Percentiles rank a stretch among this genome's conserved stretches.
Conservation (phyloP, 2,329 filamentous ascomycete species). For the Bipolaris gigantea region DNA sequence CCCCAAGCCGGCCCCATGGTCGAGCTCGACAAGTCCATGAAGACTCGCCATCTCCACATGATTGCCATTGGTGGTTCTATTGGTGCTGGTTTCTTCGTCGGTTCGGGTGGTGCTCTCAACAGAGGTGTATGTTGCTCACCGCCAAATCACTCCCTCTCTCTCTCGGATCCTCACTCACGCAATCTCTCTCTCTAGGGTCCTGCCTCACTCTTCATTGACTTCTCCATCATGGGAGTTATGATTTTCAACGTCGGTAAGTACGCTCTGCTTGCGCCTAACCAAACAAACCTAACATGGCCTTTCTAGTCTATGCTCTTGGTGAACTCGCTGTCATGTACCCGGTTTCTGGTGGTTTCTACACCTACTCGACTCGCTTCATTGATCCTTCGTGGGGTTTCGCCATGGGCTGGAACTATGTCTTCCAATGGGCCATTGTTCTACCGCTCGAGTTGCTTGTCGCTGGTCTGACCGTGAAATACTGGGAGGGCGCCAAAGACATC, state of each 20-base stretch:
- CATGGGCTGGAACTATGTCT: constrained; percentile 45
- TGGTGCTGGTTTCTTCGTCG: constrained; percentile 65
- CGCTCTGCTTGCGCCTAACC: neutral
- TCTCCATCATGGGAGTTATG: constrained; percentile 46
- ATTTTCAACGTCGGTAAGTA: constrained; percentile 45
- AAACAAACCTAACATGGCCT: constrained; percentile 43
- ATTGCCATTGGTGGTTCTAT: constrained; percentile 65
- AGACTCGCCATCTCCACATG: constrained; percentile 63
- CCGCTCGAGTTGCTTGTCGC: constrained; percentile 47
- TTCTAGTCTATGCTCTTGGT: constrained; percentile 53
- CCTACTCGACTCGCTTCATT: constrained; percentile 53
- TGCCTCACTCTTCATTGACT: constrained; percentile 43
- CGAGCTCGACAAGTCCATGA: constrained; percentile 51
- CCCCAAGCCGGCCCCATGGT: constrained; percentile 25
- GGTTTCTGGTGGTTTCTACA: constrained; percentile 58
- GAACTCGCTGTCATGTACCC: constrained; percentile 63
- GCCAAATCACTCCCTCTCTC: neutral
- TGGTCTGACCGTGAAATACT: constrained; percentile 44
- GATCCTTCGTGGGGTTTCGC: constrained; percentile 51
- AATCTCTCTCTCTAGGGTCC: constrained; percentile 28
- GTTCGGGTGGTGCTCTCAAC: constrained; percentile 58
- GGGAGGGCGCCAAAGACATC: constrained; percentile 25
- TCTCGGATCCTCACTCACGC: constrained; percentile 7
- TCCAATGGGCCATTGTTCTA: constrained; percentile 44
- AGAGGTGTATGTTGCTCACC: constrained; percentile 50